Percentiles rank a stretch among this genome's conserved stretches.
Conservation (phyloP, 495 filamentous ascomycete species). For the Penicillium lividum region DNA sequence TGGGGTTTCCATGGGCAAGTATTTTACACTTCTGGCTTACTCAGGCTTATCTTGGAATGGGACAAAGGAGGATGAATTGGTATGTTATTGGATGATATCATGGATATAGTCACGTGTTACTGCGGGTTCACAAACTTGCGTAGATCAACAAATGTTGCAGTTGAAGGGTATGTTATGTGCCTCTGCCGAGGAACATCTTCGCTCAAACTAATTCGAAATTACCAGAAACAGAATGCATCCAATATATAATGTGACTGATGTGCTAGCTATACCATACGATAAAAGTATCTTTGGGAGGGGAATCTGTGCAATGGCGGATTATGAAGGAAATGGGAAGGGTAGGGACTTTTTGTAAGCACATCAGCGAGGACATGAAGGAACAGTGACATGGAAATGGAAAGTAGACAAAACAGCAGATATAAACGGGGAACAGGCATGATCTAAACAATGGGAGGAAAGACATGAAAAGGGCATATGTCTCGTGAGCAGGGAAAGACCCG, state of each 20-base stretch:
- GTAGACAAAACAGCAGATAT: conserved; percentile 21
- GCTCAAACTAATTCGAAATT: conserved; percentile 1
- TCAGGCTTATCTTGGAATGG: too few relatives aligned
- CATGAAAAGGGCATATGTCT: conserved; percentile 41
- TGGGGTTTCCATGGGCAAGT: background rate
- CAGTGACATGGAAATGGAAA: conserved; percentile 8
- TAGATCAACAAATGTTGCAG: too few relatives aligned
- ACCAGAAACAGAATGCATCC: conserved; percentile 6
- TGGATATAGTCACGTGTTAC: too few relatives aligned
- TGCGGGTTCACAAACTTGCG: too few relatives aligned
- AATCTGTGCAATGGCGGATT: conserved; percentile 38
- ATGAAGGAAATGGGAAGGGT: conserved; percentile 15
- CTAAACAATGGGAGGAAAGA: conserved; percentile 29
- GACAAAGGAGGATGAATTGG: too few relatives aligned
- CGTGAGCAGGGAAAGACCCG: conserved; percentile 29
- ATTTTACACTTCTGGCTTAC: too few relatives aligned
- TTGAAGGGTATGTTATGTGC: too few relatives aligned
- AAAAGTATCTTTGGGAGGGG: conserved; percentile 21
- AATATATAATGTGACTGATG: conserved; percentile 26
- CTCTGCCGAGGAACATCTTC: too few relatives aligned
- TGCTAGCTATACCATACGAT: conserved; percentile 27
- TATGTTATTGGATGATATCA: background rate
- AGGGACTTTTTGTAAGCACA: conserved; percentile 38
- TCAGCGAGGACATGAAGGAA: conserved; percentile 27
- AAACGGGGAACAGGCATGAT: conserved; percentile 28